Conservation (phyloP, 2,329 filamentous ascomycete species). For the Arthrinium puccinioides region DNA sequence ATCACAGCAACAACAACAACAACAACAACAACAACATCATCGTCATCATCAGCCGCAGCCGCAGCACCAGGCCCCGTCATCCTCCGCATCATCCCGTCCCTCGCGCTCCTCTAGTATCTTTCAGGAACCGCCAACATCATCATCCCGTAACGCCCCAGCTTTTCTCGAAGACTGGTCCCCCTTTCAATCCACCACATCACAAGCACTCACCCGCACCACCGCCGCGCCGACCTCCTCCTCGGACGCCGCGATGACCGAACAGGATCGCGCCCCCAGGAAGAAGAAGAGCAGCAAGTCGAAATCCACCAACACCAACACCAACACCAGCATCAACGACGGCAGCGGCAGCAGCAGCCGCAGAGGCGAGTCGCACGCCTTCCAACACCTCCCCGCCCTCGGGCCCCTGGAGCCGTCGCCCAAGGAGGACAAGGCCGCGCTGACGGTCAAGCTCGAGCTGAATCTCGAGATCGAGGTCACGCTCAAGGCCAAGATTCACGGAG, state of each 20-base stretch:
- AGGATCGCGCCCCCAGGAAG: background rate
- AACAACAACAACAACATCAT: too few relatives aligned
- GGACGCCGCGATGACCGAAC: too few relatives aligned
- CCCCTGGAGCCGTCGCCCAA: background rate
- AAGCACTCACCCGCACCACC: too few relatives aligned
- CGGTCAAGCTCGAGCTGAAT: constrained; percentile 60
- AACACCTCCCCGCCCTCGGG: background rate
- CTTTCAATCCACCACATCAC: too few relatives aligned
- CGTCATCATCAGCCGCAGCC: background rate
- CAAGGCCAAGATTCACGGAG: constrained; percentile 79
- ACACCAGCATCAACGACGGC: background rate
- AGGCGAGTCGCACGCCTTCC: background rate
- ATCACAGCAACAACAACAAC: too few relatives aligned
- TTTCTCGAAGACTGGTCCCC: background rate
- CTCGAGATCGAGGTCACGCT: constrained; percentile 78
- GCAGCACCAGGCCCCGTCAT: background rate
- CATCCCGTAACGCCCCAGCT: background rate
- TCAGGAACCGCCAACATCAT: background rate
- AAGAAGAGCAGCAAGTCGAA: background rate
- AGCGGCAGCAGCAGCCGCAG: background rate
- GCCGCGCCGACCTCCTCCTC: too few relatives aligned
- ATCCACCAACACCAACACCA: background rate
- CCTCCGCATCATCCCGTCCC: background rate
- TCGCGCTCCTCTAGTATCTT: background rate
- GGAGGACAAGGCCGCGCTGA: background rate